Percentiles rank a stretch among this genome's conserved stretches.
These are phyloP conservation scores for Xylariomycetidae sp. DNA, from an alignment of 2,329 filamentous ascomycete genomes.

Conservation along the genomic window DNA sequence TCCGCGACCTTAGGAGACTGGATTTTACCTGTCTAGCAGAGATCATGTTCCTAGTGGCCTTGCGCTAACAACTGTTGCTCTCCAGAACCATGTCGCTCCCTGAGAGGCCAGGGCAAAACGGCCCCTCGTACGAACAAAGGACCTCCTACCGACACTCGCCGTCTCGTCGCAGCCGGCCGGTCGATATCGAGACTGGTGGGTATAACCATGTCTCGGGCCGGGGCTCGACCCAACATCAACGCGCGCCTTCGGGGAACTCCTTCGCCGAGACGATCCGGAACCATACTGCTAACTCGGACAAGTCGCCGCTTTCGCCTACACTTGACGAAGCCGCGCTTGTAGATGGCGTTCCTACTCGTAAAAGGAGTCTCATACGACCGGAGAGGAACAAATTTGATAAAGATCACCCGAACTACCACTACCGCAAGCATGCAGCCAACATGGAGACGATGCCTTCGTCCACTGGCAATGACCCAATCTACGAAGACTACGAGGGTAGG, in stretches of 20 bases:
- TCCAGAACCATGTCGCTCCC: conserved; percentile 54
- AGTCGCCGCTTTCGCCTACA: conserved; percentile 47
- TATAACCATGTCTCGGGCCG: conserved; percentile 38
- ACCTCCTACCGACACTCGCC: conserved; percentile 62
- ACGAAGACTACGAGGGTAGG: conserved; percentile 68
- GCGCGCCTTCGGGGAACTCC: conserved; percentile 52
- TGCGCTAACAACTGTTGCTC: conserved; percentile 11
- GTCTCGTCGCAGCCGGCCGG: conserved; percentile 57
- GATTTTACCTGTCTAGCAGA: neutral
- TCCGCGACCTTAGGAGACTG: neutral
- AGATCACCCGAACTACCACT: conserved; percentile 92
- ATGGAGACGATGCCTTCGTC: conserved; percentile 88
- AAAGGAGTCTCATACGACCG: conserved; percentile 82
- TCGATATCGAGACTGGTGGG: conserved; percentile 63
- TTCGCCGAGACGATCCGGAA: conserved; percentile 51
- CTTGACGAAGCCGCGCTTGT: conserved; percentile 23
- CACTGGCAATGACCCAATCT: conserved; percentile 83
- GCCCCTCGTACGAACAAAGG: conserved; percentile 54
- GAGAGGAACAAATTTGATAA: conserved; percentile 80
- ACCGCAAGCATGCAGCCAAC: conserved; percentile 87
- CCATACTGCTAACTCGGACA: conserved; percentile 51
- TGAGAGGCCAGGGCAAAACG: conserved; percentile 55
- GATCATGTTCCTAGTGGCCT: neutral
- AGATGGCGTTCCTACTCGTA: conserved; percentile 45
- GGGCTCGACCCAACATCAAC: conserved; percentile 40